Conservation (phyloP, 192 early-diverging fungal species). For the Backusella sp. region DNA sequence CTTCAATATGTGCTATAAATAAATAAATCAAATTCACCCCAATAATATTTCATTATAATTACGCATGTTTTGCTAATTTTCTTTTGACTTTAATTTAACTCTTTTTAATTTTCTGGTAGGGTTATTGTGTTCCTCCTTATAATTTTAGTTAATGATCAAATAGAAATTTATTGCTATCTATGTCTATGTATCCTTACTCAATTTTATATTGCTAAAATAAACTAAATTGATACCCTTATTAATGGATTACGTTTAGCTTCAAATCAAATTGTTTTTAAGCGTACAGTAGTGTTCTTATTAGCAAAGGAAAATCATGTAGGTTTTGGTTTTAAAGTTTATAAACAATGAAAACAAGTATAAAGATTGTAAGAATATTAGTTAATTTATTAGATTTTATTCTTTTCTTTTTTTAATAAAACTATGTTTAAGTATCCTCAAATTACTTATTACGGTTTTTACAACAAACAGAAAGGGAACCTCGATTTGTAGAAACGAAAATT, state of each 20-base stretch:
- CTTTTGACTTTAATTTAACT: background rate
- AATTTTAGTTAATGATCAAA: background rate
- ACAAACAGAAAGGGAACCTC: background rate
- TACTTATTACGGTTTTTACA: background rate
- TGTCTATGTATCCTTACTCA: background rate
- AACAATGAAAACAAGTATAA: background rate
- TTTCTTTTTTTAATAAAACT: background rate
- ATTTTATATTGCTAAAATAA: background rate
- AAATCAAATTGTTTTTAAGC: background rate
- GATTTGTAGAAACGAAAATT: background rate
- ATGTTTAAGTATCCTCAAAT: too few species aligned
- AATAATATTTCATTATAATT: background rate
- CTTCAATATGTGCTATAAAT: background rate
- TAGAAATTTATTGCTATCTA: background rate
- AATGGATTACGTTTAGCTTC: background rate
- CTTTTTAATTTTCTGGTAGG: background rate
- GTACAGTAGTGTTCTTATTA: too few species aligned
- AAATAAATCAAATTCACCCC: background rate
- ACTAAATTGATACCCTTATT: background rate
- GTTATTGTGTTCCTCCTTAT: background rate
- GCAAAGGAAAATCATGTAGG: background rate
- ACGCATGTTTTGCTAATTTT: background rate
- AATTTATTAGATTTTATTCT: background rate
- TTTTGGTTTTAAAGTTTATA: background rate
- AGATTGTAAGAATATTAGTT: background rate